Evolutionary conservation across 805 yeast genomes (phyloP), one percentile per base, ranked within the genome.

Genomic region (Barnettozyma pratensis): DNA sequence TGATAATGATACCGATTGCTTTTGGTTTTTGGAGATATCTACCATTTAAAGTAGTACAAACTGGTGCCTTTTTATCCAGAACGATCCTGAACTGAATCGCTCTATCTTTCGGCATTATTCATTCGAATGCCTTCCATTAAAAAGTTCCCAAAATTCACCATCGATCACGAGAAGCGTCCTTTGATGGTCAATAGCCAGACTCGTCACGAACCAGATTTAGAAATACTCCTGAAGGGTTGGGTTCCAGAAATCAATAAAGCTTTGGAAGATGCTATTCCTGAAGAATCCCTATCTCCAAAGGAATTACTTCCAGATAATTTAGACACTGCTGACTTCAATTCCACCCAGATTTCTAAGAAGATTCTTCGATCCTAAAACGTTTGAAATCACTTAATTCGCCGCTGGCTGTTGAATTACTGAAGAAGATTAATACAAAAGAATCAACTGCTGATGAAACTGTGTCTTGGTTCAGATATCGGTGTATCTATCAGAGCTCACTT

Each of bases 401-500:
- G 61, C 63, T 19, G 29, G 3, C 19, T 2, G 2, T 49, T 5
- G 51, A 49, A 32, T 48, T 60, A 12, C 57, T 57, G 8, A 7
- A 40, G 3, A 57, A 51, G 44, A 54, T 59, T 37, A 46, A 48
- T 19, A 8, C 9, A 4, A 51, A 46, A 31, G 56, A 56, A 28
- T 41, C 57, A 14, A 51, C 61, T 8, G 56, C 63, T 29, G 54
- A 52, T 4, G 46, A 55, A 31, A 48, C 45, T 5, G 37, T 57
- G 85, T 19, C 69, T 80, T 40, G 88, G 88, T 39, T 77, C 85
- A 29, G 89, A 83, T 60, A 83, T 83, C 53, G 89, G 89, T 50
- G 89, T 89, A 1, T 77, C 84, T 11, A 79, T 83, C 48, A 72
- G 89, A 51, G 76, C 73, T 7, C 89, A 87, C 87, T 0, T 81